Base-by-base conservation (phyloP, 1,139 yeast genomes). In the Hemisphaericaspora xylofermentans region DNA sequence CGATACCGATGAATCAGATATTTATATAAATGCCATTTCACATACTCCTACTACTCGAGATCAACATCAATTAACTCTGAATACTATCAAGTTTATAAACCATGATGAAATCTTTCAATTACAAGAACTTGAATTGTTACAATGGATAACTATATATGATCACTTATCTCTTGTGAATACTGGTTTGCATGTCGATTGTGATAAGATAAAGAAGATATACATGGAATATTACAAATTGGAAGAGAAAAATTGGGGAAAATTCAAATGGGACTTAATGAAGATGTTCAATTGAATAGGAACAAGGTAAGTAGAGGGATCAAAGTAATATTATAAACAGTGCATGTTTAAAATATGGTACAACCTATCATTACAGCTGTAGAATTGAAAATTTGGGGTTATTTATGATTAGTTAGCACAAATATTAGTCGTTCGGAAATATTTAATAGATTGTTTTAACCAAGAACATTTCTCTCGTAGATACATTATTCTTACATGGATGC, bases 61-160 rank as follows among this genome's bases (percentile, higher is more conserved):
- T 17, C 26, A 22, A 17, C 10, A 8, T 4, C 35, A 22, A n/a
- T 15, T 12, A 31, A 21, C 7, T 7, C n/a, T 17, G 10, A 28
- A 25, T 16, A 17, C 8, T 4, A 19, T 25, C 4, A 28, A 25
- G 15, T 13, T 16, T 6, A n/a, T 46, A 3, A 29, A 36, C 6
- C 42, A 46, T 34, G 42, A 46, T 22, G 43, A 44, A 17, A 28
- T 49, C 5, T 32, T 46, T 24, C 38, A 42, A 14, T 15, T 49
- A 2, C 40, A 41, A 10, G 68, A 63, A 43, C 38, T 58, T 13
- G 53, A 55, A 13, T 49, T 69, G 12, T 54, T 69, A 29, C 61
- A 57, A 44, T 60, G 59, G 53, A 54, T 63, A 12, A 53, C 71
- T 0, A 40, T 66, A 14, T 67, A 58, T 42, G 70, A 68, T 31